These are phyloP conservation scores for Paramecium pentaurelia DNA, from an alignment of 73 alveolate species.

Conservation along the genomic window DNA sequence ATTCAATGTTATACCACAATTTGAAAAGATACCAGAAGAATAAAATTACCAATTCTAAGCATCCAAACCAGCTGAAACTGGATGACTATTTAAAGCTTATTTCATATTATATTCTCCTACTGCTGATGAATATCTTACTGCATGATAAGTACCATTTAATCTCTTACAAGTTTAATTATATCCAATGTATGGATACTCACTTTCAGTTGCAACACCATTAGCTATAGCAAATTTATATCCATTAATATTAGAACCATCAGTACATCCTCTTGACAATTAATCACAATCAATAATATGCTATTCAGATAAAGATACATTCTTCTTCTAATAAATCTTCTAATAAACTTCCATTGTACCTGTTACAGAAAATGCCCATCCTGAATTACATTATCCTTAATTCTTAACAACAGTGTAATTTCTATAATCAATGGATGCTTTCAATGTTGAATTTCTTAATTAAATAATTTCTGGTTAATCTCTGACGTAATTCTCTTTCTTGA, in stretches of 20 bases:
- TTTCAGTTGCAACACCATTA: slow-evolving; percentile 7
- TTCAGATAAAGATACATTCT: slow-evolving; percentile 53
- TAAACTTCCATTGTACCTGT: slow-evolving; percentile 71
- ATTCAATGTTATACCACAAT: slow-evolving; percentile 58
- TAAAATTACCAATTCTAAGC: slow-evolving; percentile 72
- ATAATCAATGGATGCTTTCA: slow-evolving; percentile 21
- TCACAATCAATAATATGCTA: slow-evolving; percentile 86
- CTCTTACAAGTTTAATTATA: slow-evolving; percentile 11
- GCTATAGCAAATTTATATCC: slow-evolving; percentile 49
- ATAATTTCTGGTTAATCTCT: neutral
- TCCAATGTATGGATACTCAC: slow-evolving; percentile 62
- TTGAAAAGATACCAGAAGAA: slow-evolving; percentile 58
- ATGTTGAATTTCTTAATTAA: neutral
- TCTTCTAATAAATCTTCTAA: slow-evolving; percentile 44
- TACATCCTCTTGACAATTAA: slow-evolving; percentile 57
- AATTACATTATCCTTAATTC: slow-evolving; percentile 81
- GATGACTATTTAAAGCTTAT: slow-evolving; percentile 34
- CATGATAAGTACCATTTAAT: neutral
- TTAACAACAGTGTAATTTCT: slow-evolving; percentile 61
- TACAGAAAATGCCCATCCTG: slow-evolving; percentile 83
- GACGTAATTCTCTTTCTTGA: neutral
- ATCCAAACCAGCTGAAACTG: slow-evolving; percentile 62
- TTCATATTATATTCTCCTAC: slow-evolving; percentile 25
- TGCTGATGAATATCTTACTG: neutral
- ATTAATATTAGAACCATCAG: slow-evolving; percentile 50